Evolutionary conservation across 352 stramenopile species (phyloP), one percentile per base, ranked within the genome.

Genomic region (Phytophthora nicotianae): DNA sequence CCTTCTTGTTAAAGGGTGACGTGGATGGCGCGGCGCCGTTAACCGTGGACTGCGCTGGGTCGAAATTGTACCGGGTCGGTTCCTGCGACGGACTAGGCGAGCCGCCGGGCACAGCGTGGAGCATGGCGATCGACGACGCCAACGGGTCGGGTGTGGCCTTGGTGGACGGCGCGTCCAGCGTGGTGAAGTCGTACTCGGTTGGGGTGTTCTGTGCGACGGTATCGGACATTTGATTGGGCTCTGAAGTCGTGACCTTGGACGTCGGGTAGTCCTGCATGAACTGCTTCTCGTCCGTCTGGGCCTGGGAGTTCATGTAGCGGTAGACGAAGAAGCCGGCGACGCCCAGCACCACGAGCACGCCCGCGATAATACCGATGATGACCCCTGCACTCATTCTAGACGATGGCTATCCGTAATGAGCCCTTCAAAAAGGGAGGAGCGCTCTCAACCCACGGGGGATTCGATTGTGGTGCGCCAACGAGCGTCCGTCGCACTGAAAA

Each of bases 351-450:
- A 74, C 65, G 14, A 85, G 51, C 24, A 84, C 71, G 5, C 56
- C 72, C 11, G 74, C 49, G 58, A 88, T 70, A 49, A 86, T 83
- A 13, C 63, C 69, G 23, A 88, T 53, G 21, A 86, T 29, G 6
- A 46, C 58, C 7, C 68, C 72, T 37, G 73, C 73, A 58, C 71
- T 77, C 72, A 86, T 86, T 29, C 5, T 65, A 17, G 27, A 29
- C n/a, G 16, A 24, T 20, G 35, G 47, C 17, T 51, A 51, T n/a
- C 11, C 46, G 45, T 11, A 62, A 55, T 56, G 58, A 62, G 50
- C 50, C 32, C 50, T 48, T 62, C 11, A 19, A 14, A 14, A 50
- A 19, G 13, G 9, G 19, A 9, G 20, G 48, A 53, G 27, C 53
- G 38, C 49, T 56, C 37, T 56, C 35, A 32, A 29, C 41, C 33